Conservation (phyloP, 2,329 filamentous ascomycete species). For the Aspergillus candidus region DNA sequence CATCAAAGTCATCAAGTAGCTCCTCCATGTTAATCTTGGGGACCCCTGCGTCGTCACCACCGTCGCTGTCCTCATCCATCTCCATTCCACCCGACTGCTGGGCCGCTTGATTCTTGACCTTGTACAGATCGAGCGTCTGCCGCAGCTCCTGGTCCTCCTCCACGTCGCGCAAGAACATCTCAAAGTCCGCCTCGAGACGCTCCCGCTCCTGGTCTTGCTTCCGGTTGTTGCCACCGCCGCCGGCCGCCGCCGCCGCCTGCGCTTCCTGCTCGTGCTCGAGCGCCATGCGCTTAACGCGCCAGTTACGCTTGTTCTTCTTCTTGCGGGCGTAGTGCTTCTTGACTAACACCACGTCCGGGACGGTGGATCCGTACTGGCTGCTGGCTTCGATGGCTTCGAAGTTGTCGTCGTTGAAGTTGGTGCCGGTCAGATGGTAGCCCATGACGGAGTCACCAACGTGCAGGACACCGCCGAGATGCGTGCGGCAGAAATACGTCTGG, state of each 20-base stretch:
- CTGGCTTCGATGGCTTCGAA: conserved; percentile 77
- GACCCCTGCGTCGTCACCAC: conserved; percentile 46
- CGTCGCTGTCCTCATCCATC: conserved; percentile 56
- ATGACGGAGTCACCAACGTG: conserved; percentile 87
- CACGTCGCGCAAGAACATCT: conserved; percentile 93
- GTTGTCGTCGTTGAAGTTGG: conserved; percentile 71
- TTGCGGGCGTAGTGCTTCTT: conserved; percentile 93
- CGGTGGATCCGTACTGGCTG: conserved; percentile 65
- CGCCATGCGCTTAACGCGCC: conserved; percentile 90
- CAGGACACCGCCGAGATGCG: conserved; percentile 79
- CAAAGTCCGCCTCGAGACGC: conserved; percentile 85
- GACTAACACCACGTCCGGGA: conserved; percentile 89
- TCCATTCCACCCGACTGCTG: conserved; percentile 43
- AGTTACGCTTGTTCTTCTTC: conserved; percentile 81
- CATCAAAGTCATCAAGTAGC: conserved; percentile 87
- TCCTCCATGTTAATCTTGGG: conserved; percentile 73
- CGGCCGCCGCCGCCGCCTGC: conserved; percentile 39
- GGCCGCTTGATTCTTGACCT: conserved; percentile 48
- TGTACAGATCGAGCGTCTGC: conserved; percentile 79
- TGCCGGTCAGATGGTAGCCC: conserved; percentile 84
- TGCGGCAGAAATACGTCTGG: conserved; percentile 80
- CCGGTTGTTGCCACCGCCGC: conserved; percentile 7
- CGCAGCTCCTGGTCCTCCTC: conserved; percentile 91
- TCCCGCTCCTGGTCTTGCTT: conserved; percentile 67
- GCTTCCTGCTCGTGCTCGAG: conserved; percentile 72